A percentile compares a stretch with the other conserved stretches of the same genome.
These are phyloP conservation scores for Nicotiana otophora DNA, from an alignment of 257 asterid species.

Conservation along the genomic window DNA sequence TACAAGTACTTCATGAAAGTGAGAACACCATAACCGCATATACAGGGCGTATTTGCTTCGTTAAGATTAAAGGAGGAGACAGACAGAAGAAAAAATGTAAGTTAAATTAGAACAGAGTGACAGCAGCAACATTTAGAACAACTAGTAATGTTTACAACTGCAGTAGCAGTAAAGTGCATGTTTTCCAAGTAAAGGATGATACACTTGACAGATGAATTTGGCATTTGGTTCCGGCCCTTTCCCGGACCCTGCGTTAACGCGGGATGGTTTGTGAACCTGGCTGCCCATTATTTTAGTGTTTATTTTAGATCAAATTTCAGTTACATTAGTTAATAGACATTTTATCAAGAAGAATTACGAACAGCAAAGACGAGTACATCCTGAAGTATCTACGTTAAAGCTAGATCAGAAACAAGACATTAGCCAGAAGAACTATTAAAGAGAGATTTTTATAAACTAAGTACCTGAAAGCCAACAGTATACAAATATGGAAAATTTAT, in stretches of 20 bases:
- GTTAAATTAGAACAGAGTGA: not conserved
- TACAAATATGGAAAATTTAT: slow-evolving; percentile 3
- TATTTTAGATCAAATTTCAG: too few relatives aligned
- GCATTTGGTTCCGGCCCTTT: too few relatives aligned
- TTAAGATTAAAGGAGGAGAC: too few relatives aligned
- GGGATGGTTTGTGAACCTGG: too few relatives aligned
- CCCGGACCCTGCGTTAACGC: too few relatives aligned
- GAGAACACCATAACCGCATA: not conserved
- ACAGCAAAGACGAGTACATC: not conserved
- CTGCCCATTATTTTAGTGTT: too few relatives aligned
- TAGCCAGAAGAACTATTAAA: not conserved
- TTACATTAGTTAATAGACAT: not conserved
- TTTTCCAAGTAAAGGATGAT: not conserved
- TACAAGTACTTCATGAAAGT: too few relatives aligned
- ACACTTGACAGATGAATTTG: not conserved
- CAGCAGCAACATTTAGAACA: not conserved
- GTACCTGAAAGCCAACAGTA: slow-evolving; percentile 17
- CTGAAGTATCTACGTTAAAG: not conserved
- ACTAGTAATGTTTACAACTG: too few relatives aligned
- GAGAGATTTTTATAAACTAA: not conserved
- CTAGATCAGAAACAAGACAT: not conserved
- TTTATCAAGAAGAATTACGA: not conserved
- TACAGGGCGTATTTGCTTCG: too few relatives aligned
- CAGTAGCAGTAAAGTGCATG: not conserved
- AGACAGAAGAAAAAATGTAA: too few relatives aligned